Conservation (phyloP, 805 yeast species). For the Yamadazyma nakazawae region DNA sequence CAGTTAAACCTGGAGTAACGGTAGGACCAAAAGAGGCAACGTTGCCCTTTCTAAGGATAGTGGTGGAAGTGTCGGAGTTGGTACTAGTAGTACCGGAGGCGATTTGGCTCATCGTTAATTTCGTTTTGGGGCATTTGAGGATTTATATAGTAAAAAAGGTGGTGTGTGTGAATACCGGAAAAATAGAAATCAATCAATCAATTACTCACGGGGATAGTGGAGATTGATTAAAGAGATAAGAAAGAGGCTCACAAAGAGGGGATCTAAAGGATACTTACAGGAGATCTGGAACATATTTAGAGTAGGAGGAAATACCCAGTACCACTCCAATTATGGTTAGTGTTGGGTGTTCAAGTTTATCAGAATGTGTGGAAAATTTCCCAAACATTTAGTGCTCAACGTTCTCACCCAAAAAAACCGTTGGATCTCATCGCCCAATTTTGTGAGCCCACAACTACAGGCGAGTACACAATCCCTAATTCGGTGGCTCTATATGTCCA, state of each 20-base stretch:
- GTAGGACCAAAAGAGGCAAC: constrained; percentile 31
- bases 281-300: no score
- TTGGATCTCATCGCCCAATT: neutral
- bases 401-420: neutral
- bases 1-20: constrained; percentile 26
- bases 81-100: constrained; percentile 11
- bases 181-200: no score
- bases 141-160: no score
- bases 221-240: neutral
- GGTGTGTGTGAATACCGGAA: neutral
- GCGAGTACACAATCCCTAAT: no score
- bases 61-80: constrained; percentile 14
- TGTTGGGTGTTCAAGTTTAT: no score
- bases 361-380: no score
- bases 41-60: constrained; percentile 35
- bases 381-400: no score
- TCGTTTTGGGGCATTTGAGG: neutral
- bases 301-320: no score
- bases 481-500: no score
- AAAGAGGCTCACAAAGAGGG: neutral
- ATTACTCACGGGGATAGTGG: neutral
- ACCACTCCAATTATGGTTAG: no score
- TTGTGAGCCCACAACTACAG: neutral
- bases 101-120: constrained; percentile 3
- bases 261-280: no score